Conservation (phyloP, 2,329 filamentous ascomycete genomes). For the Chaetomium olivaceum region DNA sequence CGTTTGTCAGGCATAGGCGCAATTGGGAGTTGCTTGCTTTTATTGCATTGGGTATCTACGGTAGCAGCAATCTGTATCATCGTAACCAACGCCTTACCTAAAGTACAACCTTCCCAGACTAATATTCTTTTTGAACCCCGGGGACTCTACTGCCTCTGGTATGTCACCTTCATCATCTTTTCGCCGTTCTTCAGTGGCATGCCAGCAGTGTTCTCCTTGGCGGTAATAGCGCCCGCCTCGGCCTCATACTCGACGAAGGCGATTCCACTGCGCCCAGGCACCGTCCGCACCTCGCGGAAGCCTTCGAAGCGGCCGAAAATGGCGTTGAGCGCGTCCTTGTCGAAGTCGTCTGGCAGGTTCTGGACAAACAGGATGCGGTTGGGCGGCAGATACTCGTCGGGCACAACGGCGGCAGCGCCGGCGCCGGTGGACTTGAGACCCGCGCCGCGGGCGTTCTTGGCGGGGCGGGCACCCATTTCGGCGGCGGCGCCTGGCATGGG, state of each 20-base stretch:
- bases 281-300: constrained; percentile 87
- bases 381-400: constrained; percentile 96
- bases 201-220: constrained; percentile 89
- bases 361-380: constrained; percentile 97
- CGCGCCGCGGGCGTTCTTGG: constrained; percentile 68
- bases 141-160: constrained; percentile 74
- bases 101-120: neutral
- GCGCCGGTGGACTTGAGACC: constrained; percentile 77
- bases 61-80: constrained; percentile 1
- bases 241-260: constrained; percentile 96
- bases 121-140: neutral
- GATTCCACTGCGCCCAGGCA: constrained; percentile 83
- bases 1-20: constrained; percentile 26
- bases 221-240: constrained; percentile 84
- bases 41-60: constrained; percentile 30
- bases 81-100: constrained; percentile 10
- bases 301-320: constrained; percentile 91
- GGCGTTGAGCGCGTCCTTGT: constrained; percentile 73
- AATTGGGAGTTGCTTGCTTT: constrained; percentile 26
- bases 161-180: constrained; percentile 89
- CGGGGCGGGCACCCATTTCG: constrained; percentile 52
- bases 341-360: constrained; percentile 85
- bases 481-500: constrained; percentile 42
- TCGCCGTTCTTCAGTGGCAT: constrained; percentile 74
- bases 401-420: constrained; percentile 70